Evolutionary conservation across 257 asterid species (phyloP).

Genomic region (Ballota nigra): DNA sequence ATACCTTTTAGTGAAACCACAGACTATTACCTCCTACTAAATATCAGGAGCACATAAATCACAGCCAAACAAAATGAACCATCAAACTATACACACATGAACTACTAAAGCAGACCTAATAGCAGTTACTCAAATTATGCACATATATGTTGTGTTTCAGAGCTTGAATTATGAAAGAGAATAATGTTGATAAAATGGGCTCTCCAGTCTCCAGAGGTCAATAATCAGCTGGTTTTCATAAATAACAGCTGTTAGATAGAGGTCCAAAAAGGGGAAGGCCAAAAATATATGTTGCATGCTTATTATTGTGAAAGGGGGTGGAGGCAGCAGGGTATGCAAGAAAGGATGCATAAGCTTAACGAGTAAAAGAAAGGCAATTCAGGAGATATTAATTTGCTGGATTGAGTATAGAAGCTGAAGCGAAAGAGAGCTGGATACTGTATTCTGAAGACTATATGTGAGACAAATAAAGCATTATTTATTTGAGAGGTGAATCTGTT

Average conservation of each 20-base stretch:
- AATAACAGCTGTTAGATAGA: background rate
- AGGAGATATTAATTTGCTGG: background rate
- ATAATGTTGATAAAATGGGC: background rate
- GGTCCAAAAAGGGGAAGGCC: background rate
- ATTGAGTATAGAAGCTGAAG: background rate
- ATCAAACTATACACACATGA: background rate
- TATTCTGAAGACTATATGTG: background rate
- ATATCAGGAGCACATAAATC: background rate
- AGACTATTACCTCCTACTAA: background rate
- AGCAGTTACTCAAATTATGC: background rate
- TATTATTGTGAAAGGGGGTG: background rate
- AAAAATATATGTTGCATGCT: background rate
- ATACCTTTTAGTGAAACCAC: background rate
- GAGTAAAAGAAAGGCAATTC: background rate
- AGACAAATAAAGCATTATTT: background rate
- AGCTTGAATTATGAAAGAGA: background rate
- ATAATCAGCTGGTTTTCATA: background rate
- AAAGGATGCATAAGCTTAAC: background rate
- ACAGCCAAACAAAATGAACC: background rate
- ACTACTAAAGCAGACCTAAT: background rate
- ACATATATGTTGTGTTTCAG: background rate
- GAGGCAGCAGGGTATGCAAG: background rate
- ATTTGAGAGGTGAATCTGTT: background rate
- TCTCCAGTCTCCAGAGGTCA: background rate
- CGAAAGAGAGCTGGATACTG: background rate